Evolutionary conservation across 768 basidiomycete genomes (phyloP), one percentile per base, ranked within the genome.

Genomic region (Trametes maxima): DNA sequence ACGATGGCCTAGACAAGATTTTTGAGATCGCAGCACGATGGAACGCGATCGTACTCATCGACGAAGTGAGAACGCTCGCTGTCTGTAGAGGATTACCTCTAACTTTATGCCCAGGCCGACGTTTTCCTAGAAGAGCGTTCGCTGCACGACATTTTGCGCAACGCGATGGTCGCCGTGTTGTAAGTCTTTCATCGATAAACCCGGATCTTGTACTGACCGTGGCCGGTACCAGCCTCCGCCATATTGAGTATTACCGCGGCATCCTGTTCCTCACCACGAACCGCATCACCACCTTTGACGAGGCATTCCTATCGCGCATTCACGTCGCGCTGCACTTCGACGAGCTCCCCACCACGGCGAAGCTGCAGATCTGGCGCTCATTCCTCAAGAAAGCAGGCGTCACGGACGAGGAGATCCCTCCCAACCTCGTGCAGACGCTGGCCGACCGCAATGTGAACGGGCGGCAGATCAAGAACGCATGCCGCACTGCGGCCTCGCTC

Each of bases 51-150:
- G 67, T 75, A 1, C 67, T 75, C 25, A 70, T 74, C 42, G 73
- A 75, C 63, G 73, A 71, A 64, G 64, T 66, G n/a, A n/a, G 17
- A 16, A 14, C 2, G 33, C 3, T 39, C 11, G 17, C 8, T 16
- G 39, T 5, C 6, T 11, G 17, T 10, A 21, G 2, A 10, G 4
- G 37, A 24, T n/a, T 21, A 14, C 5, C 2, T 21, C 22, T 1
- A 42, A 12, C 14, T 12, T 6, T 14, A 4, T 8, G 2, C 2
- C 3, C n/a, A 62, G 65, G 85, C 86, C 1, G 86, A 89, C 71
- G 86, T 89, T 1, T 89, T 88, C 80, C 78, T 89, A 33, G 86
- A 89, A 67, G 80, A 84, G 68, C 81, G 87, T 12, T 85, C 84
- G 5, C 70, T 86, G 48, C 83, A 86, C 59, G 84, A 88, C 28